Conservation (phyloP, 768 basidiomycete genomes). For the Phlebiopsis flavidoalba region DNA sequence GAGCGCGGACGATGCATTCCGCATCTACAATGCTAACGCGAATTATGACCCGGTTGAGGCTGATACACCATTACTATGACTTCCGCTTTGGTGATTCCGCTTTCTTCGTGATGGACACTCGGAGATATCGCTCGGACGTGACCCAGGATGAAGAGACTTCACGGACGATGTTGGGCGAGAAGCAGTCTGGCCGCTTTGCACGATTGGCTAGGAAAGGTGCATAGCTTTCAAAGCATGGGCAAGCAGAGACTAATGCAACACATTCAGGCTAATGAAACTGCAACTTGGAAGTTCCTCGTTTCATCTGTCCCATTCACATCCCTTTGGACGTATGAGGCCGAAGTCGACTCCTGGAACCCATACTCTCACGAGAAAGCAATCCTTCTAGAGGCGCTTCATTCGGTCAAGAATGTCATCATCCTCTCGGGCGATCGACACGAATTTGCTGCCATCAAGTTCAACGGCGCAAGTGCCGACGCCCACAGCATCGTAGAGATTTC, state of each 20-base stretch:
- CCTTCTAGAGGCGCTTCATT: slow-evolving; percentile 52
- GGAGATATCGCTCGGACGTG: slow-evolving; percentile 47
- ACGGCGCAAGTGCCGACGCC: slow-evolving; percentile 25
- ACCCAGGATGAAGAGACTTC: slow-evolving; percentile 33
- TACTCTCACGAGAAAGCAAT: slow-evolving; percentile 54
- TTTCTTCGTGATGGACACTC: slow-evolving; percentile 77
- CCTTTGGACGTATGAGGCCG: slow-evolving; percentile 61
- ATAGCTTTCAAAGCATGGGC: neutral
- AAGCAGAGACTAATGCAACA: neutral
- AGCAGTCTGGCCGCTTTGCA: slow-evolving; percentile 56
- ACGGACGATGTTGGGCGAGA: slow-evolving; percentile 64
- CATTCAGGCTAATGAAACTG: slow-evolving; percentile 56
- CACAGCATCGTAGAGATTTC: slow-evolving; percentile 58
- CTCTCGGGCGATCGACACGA: slow-evolving; percentile 77
- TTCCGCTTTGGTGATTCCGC: slow-evolving; percentile 65
- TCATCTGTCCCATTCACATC: slow-evolving; percentile 72
- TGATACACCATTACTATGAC: slow-evolving; percentile 49
- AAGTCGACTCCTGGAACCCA: slow-evolving; percentile 65
- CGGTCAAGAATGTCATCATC: slow-evolving; percentile 66
- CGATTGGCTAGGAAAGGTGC: slow-evolving; percentile 55
- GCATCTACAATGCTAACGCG: slow-evolving; percentile 55
- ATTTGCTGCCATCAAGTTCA: slow-evolving; percentile 68
- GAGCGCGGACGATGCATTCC: slow-evolving; percentile 55
- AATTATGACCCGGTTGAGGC: slow-evolving; percentile 50
- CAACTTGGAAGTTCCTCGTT: slow-evolving; percentile 75